These are phyloP conservation scores for Penicillium silybi DNA, from an alignment of 495 filamentous ascomycete genomes.

Conservation along the genomic window DNA sequence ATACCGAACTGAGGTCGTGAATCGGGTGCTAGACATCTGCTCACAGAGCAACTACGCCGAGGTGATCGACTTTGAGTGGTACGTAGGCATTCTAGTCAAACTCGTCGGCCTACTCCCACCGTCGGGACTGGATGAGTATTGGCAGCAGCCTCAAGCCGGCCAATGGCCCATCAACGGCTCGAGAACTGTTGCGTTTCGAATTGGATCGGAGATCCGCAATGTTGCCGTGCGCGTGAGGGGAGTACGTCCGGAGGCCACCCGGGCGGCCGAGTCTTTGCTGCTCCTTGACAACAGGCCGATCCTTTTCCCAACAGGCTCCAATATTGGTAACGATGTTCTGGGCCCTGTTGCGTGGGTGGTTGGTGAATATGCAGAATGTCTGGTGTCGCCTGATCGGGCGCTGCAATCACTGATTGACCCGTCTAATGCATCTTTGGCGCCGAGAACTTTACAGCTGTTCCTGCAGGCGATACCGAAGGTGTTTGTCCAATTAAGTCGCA, in stretches of 20 bases:
- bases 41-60: slow-evolving; percentile 84
- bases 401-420: slow-evolving; percentile 69
- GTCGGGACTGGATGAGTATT: slow-evolving; percentile 15
- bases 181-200: slow-evolving; percentile 54
- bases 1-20: slow-evolving; percentile 75
- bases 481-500: slow-evolving; percentile 60
- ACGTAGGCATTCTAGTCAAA: slow-evolving; percentile 78
- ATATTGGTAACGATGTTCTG: slow-evolving; percentile 57
- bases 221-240: slow-evolving; percentile 87
- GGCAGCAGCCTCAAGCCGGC: slow-evolving; percentile 15
- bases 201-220: slow-evolving; percentile 82
- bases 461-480: slow-evolving; percentile 87
- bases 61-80: slow-evolving; percentile 93
- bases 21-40: slow-evolving; percentile 82
- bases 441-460: slow-evolving; percentile 66
- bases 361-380: slow-evolving; percentile 74
- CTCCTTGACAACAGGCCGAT: slow-evolving; percentile 45
- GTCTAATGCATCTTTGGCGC: slow-evolving; percentile 54
- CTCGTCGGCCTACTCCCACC: slow-evolving; percentile 65
- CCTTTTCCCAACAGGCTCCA: slow-evolving; percentile 43
- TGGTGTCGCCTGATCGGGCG: slow-evolving; percentile 61
- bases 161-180: slow-evolving; percentile 8
- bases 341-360: slow-evolving; percentile 75
- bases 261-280: slow-evolving; percentile 75
- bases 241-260: slow-evolving; percentile 69